Base-by-base conservation (phyloP, 2,329 filamentous ascomycete genomes). In the Nigrograna mackinnonii region DNA sequence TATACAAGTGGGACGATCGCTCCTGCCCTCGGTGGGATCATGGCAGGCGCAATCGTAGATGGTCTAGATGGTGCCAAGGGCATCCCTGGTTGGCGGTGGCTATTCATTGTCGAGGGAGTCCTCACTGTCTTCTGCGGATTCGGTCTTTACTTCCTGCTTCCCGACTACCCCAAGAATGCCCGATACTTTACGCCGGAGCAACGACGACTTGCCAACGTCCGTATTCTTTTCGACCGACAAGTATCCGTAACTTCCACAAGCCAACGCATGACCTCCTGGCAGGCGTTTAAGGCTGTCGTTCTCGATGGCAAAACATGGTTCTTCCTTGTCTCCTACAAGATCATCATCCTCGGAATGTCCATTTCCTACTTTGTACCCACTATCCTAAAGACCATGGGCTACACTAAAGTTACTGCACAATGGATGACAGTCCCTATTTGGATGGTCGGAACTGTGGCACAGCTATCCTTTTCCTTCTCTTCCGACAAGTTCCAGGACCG, bases 401-500 rank as follows among this genome's bases (percentile, higher is more conserved):
- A 45, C 18, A 37, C 19, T 7, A 34, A 33, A 26, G 37, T 31
- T 11, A 41, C 20, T 18, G 44, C 42, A 21, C 44, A 47, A 11
- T 45, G 30, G 31, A 47, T 47, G 44, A 47, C 42, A 13, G 37
- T 47, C n/a, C 44, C 44, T 14, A 64, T 68, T 40, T 68, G 61
- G 43, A 54, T 48, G 39, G 51, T 62, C 13, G 61, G 51, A 4
- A 49, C 60, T 5, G 46, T 64, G 9, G 56, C 57, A 35, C 50
- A 56, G 12, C 30, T 60, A 22, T 34, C 57, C 12, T 37, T 51
- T 4, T 55, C 63, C 4, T 58, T 39, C 30, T 54, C 58, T 2
- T 49, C 61, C 1, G 68, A 70, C 35, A 49, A 51, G 3, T 45
- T 45, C 4, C 38, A 42, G 7, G 62, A 67, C 30, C 48, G 64